These are phyloP conservation scores for Prunus padus DNA, from an alignment of 306 rosid genomes.

Conservation along the genomic window DNA sequence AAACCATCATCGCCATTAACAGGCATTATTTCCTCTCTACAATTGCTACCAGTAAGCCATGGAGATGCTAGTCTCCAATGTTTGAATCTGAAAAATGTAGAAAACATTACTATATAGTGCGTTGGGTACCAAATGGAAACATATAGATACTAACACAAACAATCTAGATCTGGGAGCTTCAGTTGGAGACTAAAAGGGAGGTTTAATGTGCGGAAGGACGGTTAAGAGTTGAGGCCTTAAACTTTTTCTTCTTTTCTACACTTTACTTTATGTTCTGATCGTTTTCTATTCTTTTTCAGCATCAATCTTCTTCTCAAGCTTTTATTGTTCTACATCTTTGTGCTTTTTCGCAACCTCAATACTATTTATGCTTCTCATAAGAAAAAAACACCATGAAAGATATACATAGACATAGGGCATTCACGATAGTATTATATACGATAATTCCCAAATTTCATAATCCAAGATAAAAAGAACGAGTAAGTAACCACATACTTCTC, in stretches of 20 bases:
- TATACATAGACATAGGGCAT: neutral
- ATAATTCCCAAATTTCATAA: too few relatives aligned
- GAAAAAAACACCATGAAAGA: neutral
- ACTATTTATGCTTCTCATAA: too few relatives aligned
- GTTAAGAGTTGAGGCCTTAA: too few relatives aligned
- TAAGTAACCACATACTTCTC: conserved; percentile 60
- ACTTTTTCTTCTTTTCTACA: too few relatives aligned
- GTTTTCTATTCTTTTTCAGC: too few relatives aligned
- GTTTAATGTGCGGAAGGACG: too few relatives aligned
- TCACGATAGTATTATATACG: neutral
- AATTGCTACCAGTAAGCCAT: conserved; percentile 67
- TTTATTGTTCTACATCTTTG: neutral
- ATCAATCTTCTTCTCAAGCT: neutral
- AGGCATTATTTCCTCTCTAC: conserved; percentile 79
- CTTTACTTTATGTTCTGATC: too few relatives aligned
- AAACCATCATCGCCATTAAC: conserved; percentile 81
- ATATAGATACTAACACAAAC: too few relatives aligned
- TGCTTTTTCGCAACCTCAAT: neutral
- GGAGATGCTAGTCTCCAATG: conserved; percentile 77
- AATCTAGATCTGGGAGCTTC: too few relatives aligned
- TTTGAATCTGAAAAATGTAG: conserved; percentile 46
- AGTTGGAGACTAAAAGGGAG: too few relatives aligned
- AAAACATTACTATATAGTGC: conserved; percentile 22
- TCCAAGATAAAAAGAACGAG: neutral
- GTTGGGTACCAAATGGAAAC: conserved; percentile 11